Base-by-base conservation (phyloP, 257 asterid genomes). In the Capsicum rhomboideum region DNA sequence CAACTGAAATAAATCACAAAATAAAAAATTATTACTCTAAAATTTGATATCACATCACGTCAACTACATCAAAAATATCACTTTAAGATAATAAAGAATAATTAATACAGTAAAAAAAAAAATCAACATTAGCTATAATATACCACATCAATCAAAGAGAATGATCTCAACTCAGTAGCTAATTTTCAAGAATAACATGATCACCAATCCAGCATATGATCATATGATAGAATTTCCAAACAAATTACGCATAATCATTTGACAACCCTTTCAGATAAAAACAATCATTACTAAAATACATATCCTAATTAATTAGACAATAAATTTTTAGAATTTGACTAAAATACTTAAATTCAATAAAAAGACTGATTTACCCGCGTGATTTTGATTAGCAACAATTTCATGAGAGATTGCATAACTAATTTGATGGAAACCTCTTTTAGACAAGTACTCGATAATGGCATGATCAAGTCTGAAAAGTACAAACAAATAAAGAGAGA, bases 401-500 rank as follows among this genome's bases (percentile, higher is more conserved):
- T 90, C 90, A 1, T 6, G 12, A 16, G 88, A 85, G 37, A 90
- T 86, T 77, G 28, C 83, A 23, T 86, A 86, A 54, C 89, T 88
- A 67, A 86, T 50, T 2, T 56, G 49, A 46, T 83, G 83, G 91
- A 88, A 49, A 83, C 87, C 86, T 7, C 86, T 90, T 17, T 64
- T 84, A 21, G 56, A 8, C 75, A 90, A 28, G 55, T 90, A 88
- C 77, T 90, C 90, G 40, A 82, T 69, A 81, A 90, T 83, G 79
- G 83, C 87, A 49, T 79, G 37, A 54, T 90, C 90, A 80, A 90
- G 64, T 89, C 91, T 90, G 82, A 64, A 50, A 84, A 83, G 69
- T 28, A 34, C 34, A 80, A 31, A 55, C 42, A 79, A 52, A 79
- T 17, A 28, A 23, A 52, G 1, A 2, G 26, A 82, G 58, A 85